Conservation (phyloP, 208 protist species). For the Crithidia brevicula region DNA sequence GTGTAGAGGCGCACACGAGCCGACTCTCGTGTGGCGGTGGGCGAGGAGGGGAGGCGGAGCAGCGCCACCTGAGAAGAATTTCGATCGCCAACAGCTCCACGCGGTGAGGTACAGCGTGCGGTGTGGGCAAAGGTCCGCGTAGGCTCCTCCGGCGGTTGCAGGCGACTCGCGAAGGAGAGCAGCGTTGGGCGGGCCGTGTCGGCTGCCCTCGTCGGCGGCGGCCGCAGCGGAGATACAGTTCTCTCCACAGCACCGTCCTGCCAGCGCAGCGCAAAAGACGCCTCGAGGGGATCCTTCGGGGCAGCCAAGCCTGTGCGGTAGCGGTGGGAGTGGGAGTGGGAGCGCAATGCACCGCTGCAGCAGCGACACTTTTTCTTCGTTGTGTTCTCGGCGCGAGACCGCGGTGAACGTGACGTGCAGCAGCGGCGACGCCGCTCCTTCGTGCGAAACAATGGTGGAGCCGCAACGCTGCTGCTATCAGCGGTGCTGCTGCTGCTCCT, state of each 20-base stretch:
- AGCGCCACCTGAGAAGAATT: neutral
- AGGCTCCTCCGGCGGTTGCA: slow-evolving; percentile 45
- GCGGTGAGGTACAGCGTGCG: neutral
- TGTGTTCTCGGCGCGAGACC: neutral
- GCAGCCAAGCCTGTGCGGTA: neutral
- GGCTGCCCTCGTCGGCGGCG: neutral
- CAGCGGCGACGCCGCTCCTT: neutral
- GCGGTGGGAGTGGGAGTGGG: neutral
- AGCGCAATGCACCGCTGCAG: slow-evolving; percentile 11
- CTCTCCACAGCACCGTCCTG: neutral
- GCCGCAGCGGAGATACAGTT: slow-evolving; percentile 1
- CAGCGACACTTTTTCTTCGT: slow-evolving; percentile 17
- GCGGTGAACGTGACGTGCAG: neutral
- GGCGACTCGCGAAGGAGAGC: slow-evolving; percentile 17
- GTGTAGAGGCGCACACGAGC: slow-evolving; percentile 28
- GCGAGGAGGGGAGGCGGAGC: slow-evolving; percentile 6
- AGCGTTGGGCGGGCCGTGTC: slow-evolving; percentile 13
- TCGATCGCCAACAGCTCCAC: neutral
- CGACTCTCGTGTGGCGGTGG: neutral
- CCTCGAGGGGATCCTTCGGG: neutral
- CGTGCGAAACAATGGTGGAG: too few species aligned
- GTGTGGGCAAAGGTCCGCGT: slow-evolving; percentile 9
- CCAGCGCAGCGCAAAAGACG: slow-evolving; percentile 3
- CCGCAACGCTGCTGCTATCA: neutral
- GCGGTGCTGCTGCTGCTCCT: neutral